These are phyloP conservation scores for Colletotrichum sp. DNA, from an alignment of 2,329 filamentous ascomycete genomes.

Conservation along the genomic window DNA sequence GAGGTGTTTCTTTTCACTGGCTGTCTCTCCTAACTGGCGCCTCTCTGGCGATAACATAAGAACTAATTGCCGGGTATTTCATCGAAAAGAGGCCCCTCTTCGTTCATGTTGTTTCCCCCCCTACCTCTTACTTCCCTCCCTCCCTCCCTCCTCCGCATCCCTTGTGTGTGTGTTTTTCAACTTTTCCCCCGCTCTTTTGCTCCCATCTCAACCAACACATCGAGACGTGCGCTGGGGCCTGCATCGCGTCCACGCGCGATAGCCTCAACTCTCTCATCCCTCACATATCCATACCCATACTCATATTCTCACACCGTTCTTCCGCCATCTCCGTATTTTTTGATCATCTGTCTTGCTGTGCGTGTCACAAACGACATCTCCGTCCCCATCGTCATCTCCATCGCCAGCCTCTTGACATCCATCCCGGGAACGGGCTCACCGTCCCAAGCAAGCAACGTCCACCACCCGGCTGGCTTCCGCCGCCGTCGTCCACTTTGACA, in stretches of 20 bases:
- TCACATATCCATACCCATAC: not conserved
- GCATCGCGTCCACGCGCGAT: not conserved
- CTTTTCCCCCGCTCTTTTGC: slow-evolving; percentile 9
- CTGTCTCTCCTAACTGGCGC: not conserved
- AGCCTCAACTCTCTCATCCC: not conserved
- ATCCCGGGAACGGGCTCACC: not conserved
- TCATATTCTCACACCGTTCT: not conserved
- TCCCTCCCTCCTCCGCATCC: not conserved
- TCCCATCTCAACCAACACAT: slow-evolving; percentile 10
- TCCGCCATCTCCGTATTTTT: not conserved
- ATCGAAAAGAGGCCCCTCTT: not conserved
- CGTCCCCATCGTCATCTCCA: not conserved
- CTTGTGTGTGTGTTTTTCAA: not conserved
- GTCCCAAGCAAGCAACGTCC: not conserved
- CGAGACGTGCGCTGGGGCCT: not conserved
- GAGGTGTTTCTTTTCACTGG: not conserved
- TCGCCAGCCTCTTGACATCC: not conserved
- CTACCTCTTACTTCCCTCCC: not conserved
- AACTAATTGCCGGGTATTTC: not conserved
- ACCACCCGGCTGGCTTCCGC: not conserved
- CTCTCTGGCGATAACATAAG: not conserved
- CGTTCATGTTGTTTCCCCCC: not conserved
- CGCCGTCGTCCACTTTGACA: slow-evolving; percentile 9
- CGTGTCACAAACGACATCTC: slow-evolving; percentile 3
- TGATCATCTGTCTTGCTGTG: not conserved